Percentiles rank a stretch among this genome's conserved stretches.
Evolutionary conservation across 345 rosid species (phyloP).

Genomic region (Brassica juncea): DNA sequence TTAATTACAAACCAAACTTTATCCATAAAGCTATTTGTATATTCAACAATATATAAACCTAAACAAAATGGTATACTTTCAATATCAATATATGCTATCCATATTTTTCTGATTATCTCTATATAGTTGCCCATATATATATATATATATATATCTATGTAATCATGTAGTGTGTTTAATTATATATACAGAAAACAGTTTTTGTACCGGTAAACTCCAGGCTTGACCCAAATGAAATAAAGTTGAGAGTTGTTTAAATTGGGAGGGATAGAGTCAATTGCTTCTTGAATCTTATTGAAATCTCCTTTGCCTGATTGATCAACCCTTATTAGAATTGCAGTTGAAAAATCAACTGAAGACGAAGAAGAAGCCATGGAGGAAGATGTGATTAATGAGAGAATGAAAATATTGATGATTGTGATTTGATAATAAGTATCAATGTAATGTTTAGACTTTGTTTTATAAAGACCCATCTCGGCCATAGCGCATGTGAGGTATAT

Average conservation of each 20-base stretch:
- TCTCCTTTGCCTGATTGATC: conserved; percentile 74
- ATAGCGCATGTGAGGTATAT: conserved; percentile 41
- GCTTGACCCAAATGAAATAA: conserved; percentile 61
- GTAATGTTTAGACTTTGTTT: conserved; percentile 14
- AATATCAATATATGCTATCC: neutral
- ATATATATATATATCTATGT: neutral
- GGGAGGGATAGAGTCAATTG: conserved; percentile 63
- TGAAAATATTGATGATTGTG: neutral
- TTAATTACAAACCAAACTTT: neutral
- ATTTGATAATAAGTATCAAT: conserved; percentile 1
- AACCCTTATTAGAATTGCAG: conserved; percentile 54
- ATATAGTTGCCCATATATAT: neutral
- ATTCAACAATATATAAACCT: neutral
- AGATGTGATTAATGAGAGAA: conserved; percentile 27
- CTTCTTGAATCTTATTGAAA: conserved; percentile 63
- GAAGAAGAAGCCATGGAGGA: conserved; percentile 38
- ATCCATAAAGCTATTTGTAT: neutral
- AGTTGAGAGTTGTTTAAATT: conserved; percentile 41
- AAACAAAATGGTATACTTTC: neutral
- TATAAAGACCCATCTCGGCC: conserved; percentile 32
- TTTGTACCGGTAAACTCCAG: conserved; percentile 66
- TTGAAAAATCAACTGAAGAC: conserved; percentile 35
- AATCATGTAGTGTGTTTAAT: neutral
- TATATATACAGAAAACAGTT: neutral
- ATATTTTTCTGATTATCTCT: neutral